A percentile compares a stretch with the other conserved stretches of the same genome.
Evolutionary conservation across 2,329 filamentous ascomycete species (phyloP).

Genomic region (Clarireedia sp.): DNA sequence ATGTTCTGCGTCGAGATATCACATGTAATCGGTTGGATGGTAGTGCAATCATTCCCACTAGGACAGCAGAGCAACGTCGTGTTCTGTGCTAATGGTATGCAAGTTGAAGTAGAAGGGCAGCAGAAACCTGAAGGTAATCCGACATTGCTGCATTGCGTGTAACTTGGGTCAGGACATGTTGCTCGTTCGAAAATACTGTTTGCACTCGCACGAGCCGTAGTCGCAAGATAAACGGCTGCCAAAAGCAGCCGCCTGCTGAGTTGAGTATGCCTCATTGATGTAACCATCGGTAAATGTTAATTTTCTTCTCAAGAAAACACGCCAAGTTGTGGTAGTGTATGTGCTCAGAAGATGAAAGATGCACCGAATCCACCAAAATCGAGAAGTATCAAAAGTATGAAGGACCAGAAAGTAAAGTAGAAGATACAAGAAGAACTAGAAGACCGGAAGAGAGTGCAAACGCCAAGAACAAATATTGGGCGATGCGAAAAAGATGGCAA

Average conservation of each 20-base stretch:
- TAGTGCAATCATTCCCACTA: constrained; percentile 45
- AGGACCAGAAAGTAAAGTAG: constrained; percentile 15
- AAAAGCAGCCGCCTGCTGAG: constrained; percentile 14
- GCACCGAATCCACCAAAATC: constrained; percentile 1
- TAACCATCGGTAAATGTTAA: neutral
- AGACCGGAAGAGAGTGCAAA: neutral
- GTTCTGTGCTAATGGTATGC: constrained; percentile 52
- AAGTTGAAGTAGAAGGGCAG: constrained; percentile 48
- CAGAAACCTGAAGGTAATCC: constrained; percentile 59
- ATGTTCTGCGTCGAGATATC: constrained; percentile 54
- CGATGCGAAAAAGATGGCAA: too few relatives aligned
- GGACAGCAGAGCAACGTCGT: constrained; percentile 69
- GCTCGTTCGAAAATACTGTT: constrained; percentile 36
- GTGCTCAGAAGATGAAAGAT: neutral
- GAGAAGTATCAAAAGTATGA: constrained; percentile 6
- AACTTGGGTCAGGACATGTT: constrained; percentile 43
- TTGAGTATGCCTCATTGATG: constrained; percentile 18
- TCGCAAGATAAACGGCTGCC: constrained; percentile 27
- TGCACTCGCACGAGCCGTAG: constrained; percentile 33
- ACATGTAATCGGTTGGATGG: constrained; percentile 58
- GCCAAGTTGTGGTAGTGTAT: neutral
- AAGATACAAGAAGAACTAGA: constrained; percentile 21
- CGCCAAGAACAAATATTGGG: too few relatives aligned
- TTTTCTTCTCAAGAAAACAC: neutral
- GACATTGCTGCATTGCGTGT: constrained; percentile 43